phyloP scores from a whole-genome alignment of 2,329 filamentous ascomycete species.

The Epichloe festucae region DNA sequence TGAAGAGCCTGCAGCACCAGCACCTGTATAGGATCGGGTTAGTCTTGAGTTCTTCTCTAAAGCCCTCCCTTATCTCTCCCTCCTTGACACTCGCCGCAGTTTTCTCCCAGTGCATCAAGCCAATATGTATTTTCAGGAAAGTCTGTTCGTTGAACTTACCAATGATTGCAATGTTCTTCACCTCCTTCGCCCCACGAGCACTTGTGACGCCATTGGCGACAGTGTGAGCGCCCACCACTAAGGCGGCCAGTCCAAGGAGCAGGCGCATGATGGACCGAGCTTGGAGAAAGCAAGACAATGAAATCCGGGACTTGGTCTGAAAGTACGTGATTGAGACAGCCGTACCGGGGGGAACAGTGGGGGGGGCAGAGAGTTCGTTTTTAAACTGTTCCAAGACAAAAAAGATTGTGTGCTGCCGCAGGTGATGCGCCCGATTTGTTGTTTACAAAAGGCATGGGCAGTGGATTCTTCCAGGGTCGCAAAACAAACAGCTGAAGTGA shows the following conservation, averaged over 20 bases:
- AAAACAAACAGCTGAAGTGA: not conserved
- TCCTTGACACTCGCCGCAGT: no score
- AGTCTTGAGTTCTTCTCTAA: not conserved
- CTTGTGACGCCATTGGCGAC: constrained; percentile 6
- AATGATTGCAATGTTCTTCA: constrained; percentile 24
- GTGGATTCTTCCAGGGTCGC: not conserved
- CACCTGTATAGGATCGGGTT: constrained; percentile 42
- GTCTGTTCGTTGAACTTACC: constrained; percentile 14
- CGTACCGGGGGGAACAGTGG: no score
- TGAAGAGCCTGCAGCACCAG: constrained; percentile 78
- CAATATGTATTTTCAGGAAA: no score
- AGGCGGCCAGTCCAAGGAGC: constrained; percentile 4
- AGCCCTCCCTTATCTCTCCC: no score
- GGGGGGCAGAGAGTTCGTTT: no score
- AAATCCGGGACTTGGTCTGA: no score
- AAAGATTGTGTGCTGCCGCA: not conserved
- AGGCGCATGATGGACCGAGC: constrained; percentile 2
- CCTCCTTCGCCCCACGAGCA: constrained; percentile 6
- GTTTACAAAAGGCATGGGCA: not conserved
- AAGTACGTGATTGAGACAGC: no score
- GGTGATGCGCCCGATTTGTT: not conserved
- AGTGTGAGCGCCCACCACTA: constrained; percentile 9
- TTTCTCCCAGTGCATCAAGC: no score
- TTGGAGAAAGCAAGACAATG: no score
- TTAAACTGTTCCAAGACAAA: not conserved